A percentile compares a stretch with the other conserved stretches of the same genome.
phyloP scores from a whole-genome alignment of 2,329 filamentous ascomycete genomes.

The Hymenoscyphus repandus region DNA sequence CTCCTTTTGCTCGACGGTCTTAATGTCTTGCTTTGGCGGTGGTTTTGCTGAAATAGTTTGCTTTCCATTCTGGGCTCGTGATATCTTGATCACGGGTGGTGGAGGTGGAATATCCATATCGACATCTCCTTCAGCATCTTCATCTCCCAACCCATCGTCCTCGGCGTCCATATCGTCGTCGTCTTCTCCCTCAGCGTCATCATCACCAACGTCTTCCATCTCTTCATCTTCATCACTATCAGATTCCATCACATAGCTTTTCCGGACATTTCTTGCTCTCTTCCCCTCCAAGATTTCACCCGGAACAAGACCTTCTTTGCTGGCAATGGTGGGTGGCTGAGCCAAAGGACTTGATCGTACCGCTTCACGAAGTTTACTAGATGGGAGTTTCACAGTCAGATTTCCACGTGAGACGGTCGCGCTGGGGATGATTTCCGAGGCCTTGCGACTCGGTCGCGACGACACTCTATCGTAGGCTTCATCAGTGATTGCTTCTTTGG shows the following conservation, averaged over 20 bases:
- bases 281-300: slow-evolving; percentile 30
- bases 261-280: slow-evolving; percentile 29
- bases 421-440: slow-evolving; percentile 19
- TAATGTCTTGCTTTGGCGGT: slow-evolving; percentile 16
- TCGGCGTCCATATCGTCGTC: slow-evolving; percentile 32
- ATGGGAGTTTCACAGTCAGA: slow-evolving; percentile 31
- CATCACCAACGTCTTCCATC: slow-evolving; percentile 24
- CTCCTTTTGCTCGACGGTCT: slow-evolving; percentile 29
- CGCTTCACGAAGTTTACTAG: slow-evolving; percentile 31
- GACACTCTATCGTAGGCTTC: slow-evolving; percentile 18
- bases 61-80: slow-evolving; percentile 23
- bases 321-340: slow-evolving; percentile 14
- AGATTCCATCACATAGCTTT: slow-evolving; percentile 41
- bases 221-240: slow-evolving; percentile 34
- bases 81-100: slow-evolving; percentile 29
- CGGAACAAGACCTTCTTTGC: slow-evolving; percentile 24
- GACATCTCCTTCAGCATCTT: slow-evolving; percentile 39
- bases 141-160: slow-evolving; percentile 38
- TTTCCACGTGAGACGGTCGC: slow-evolving; percentile 31
- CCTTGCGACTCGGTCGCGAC: slow-evolving; percentile 27
- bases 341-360: slow-evolving; percentile 23
- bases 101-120: slow-evolving; percentile 30
- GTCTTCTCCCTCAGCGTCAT: slow-evolving; percentile 35
- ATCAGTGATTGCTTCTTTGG: slow-evolving; percentile 28
- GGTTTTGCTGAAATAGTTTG: slow-evolving; percentile 26